Evolutionary conservation across 257 asterid genomes (phyloP), one percentile per base, ranked within the genome.

Genomic region (Solanum raphanifolium): DNA sequence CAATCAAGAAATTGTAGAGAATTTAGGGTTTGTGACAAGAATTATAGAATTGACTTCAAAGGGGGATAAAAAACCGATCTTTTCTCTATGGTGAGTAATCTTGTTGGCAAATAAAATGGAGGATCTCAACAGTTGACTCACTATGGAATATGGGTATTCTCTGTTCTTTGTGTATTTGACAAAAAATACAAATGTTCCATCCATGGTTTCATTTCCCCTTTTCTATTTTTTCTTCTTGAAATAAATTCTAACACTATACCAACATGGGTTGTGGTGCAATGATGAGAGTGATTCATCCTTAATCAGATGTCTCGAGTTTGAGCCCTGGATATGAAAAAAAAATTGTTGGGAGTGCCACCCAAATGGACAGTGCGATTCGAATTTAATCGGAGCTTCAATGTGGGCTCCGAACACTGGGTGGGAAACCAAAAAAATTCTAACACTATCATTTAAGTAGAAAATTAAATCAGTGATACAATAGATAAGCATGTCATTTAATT

Each of bases 1-100:
- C 29, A 81, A 81, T 81, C 20, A 81, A 46, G 2, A 72, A 23
- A 41, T 35, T 81, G 68, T 46, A 29, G 6, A 29, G 41, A 81
- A 81, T 46, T 81, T 81, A 81, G 69, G 85, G 85, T 48, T 48
- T 81, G 85, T 18, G 85, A 46, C 68, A 81, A 81, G 85, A 81
- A 29, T 81, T 29, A 81, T 81, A 29, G 85, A 29, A 16, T 8
- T 81, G 66, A 46, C 39, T 46, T 46, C 68, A 29, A 81, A 81
- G 41, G 18, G 18, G 29, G 8, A 46, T 9, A 46, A 48, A 32
- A 3, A 23, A 16, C 16, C 68, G 41, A 48, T 81, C 85, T 81
- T 81, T 43, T 46, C 65, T 39, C n/a, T 7, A 6, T 41, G 36
- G 60, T 21, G 23, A 41, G 36, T 43, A 41, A 76, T 38, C 35